These are phyloP conservation scores for Penicillium sp. DNA, from an alignment of 2,329 filamentous ascomycete genomes.

Conservation along the genomic window DNA sequence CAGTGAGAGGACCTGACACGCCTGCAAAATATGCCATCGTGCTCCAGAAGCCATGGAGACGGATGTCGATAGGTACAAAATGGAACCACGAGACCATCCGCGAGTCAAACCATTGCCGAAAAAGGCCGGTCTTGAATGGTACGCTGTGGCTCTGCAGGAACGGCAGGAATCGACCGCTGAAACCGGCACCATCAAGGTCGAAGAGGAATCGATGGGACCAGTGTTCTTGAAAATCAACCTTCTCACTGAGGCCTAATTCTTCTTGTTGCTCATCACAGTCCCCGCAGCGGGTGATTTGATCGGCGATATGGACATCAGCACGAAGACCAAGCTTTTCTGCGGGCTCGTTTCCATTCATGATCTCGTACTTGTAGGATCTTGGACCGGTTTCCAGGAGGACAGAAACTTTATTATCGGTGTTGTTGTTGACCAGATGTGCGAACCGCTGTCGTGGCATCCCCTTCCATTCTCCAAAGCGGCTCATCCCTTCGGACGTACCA, in stretches of 20 bases:
- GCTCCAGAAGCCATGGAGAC: constrained; percentile 71
- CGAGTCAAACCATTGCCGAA: constrained; percentile 77
- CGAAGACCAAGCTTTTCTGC: constrained; percentile 54
- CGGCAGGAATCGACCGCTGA: constrained; percentile 64
- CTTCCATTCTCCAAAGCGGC: constrained; percentile 59
- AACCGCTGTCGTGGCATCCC: constrained; percentile 71
- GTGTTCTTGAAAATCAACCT: constrained; percentile 55
- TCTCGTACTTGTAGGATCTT: constrained; percentile 56
- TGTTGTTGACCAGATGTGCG: constrained; percentile 66
- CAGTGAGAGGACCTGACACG: constrained; percentile 27
- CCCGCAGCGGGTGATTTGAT: constrained; percentile 58
- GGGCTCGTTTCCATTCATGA: constrained; percentile 43
- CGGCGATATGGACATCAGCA: constrained; percentile 59
- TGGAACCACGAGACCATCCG: constrained; percentile 75
- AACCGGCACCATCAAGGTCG: constrained; percentile 67
- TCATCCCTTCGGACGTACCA: constrained; percentile 58
- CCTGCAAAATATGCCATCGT: constrained; percentile 74
- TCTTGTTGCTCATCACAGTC: constrained; percentile 55
- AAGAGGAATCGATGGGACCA: constrained; percentile 70
- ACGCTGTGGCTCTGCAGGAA: constrained; percentile 66
- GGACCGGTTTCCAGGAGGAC: constrained; percentile 56
- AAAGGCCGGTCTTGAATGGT: constrained; percentile 69
- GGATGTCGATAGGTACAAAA: constrained; percentile 74
- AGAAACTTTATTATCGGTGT: constrained; percentile 50
- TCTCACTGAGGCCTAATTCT: constrained; percentile 50